A percentile compares a stretch with the other conserved stretches of the same genome.
phyloP scores from a whole-genome alignment of 2,329 filamentous ascomycete species.

The Dothistroma pini region DNA sequence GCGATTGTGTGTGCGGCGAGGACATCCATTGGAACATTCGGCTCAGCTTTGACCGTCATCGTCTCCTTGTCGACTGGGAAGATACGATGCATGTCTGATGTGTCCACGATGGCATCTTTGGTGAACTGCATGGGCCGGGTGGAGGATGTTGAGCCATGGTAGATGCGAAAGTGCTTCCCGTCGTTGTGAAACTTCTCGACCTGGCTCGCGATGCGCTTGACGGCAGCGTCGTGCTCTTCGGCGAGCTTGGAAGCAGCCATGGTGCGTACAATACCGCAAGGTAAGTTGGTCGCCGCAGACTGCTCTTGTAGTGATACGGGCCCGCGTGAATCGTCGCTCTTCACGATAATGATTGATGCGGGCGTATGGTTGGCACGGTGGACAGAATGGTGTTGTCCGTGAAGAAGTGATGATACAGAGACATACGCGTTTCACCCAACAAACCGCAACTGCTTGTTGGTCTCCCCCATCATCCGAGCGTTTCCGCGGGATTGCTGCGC shows the following conservation, averaged over 20 bases:
- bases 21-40: slow-evolving; percentile 65
- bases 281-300: background rate
- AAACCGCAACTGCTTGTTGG: background rate
- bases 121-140: slow-evolving; percentile 54
- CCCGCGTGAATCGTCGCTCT: background rate
- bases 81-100: slow-evolving; percentile 60
- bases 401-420: background rate
- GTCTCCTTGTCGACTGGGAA: slow-evolving; percentile 54
- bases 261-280: background rate
- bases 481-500: background rate
- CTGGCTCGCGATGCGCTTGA: slow-evolving; percentile 44
- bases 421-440: background rate
- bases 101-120: slow-evolving; percentile 54
- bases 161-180: slow-evolving; percentile 64
- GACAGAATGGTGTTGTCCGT: background rate
- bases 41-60: slow-evolving; percentile 62
- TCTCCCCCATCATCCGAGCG: background rate
- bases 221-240: slow-evolving; percentile 31
- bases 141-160: slow-evolving; percentile 73
- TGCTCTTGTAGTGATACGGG: too few species aligned
- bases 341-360: background rate
- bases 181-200: slow-evolving; percentile 51
- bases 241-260: slow-evolving; percentile 18
- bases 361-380: background rate
- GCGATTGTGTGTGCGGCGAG: slow-evolving; percentile 58